Evolutionary conservation across 1,284 basidiomycete species (phyloP).

Genomic region (Austropuccinia psidii): DNA sequence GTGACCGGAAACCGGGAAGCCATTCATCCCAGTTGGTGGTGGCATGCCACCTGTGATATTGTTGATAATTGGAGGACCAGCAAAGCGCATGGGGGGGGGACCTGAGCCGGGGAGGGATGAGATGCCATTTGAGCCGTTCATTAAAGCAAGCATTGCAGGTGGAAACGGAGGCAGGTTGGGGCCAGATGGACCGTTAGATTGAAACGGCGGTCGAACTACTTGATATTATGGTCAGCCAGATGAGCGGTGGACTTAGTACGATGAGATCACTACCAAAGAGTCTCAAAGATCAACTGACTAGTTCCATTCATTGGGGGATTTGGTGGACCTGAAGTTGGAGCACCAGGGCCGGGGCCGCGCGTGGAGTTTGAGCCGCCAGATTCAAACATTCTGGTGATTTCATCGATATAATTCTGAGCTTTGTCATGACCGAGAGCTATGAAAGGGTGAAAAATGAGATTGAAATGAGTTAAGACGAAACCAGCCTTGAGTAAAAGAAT

Average conservation of each 20-base stretch:
- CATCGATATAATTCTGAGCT: slow-evolving; percentile 91
- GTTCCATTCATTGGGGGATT: slow-evolving; percentile 21
- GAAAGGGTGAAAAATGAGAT: not conserved
- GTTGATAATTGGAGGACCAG: slow-evolving; percentile 29
- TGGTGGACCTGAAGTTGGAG: not conserved
- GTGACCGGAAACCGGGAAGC: slow-evolving; percentile 1
- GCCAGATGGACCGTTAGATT: not conserved
- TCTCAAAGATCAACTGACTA: not conserved
- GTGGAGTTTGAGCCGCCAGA: slow-evolving; percentile 46
- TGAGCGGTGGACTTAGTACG: not conserved
- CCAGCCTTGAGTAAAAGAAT: not conserved
- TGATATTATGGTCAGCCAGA: not conserved
- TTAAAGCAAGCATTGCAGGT: slow-evolving; percentile 35
- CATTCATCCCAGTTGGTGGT: not conserved
- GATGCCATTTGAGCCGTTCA: slow-evolving; percentile 25
- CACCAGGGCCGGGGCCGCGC: not conserved
- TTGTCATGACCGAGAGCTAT: slow-evolving; percentile 90
- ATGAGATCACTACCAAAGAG: not conserved
- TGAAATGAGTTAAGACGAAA: not conserved
- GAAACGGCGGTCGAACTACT: slow-evolving; percentile 21
- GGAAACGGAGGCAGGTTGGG: slow-evolving; percentile 30
- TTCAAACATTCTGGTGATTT: slow-evolving; percentile 85
- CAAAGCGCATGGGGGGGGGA: slow-evolving; percentile 34
- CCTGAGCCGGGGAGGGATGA: slow-evolving; percentile 8
- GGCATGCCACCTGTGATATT: not conserved